phyloP scores from a whole-genome alignment of 2,329 filamentous ascomycete species.

The Exophiala dermatitidis region DNA sequence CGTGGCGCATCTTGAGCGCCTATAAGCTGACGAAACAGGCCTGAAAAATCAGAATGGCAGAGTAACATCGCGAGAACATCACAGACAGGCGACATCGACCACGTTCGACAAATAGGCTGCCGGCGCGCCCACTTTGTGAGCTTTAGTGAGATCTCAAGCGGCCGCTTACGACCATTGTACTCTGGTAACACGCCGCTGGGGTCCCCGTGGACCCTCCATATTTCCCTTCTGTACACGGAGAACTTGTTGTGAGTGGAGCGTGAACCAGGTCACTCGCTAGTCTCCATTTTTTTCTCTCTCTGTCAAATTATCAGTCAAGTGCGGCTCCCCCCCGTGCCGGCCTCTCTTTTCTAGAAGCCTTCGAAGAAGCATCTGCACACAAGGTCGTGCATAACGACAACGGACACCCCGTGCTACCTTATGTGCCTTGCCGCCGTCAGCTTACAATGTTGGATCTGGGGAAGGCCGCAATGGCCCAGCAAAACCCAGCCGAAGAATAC shows the following conservation, averaged over 20 bases:
- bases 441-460: too few relatives aligned
- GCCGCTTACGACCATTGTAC: too few relatives aligned
- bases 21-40: too few relatives aligned
- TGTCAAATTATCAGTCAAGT: not conserved
- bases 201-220: too few relatives aligned
- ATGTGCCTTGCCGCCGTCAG: too few relatives aligned
- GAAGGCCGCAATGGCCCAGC: too few relatives aligned
- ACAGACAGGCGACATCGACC: not conserved
- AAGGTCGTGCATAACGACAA: too few relatives aligned
- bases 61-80: not conserved
- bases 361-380: not conserved
- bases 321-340: not conserved
- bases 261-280: not conserved
- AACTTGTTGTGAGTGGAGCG: not conserved
- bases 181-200: too few relatives aligned
- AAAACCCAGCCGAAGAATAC: too few relatives aligned
- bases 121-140: too few relatives aligned
- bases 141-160: not conserved
- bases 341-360: not conserved
- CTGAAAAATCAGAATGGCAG: not conserved
- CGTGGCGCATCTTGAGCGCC: too few relatives aligned
- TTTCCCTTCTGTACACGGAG: not conserved
- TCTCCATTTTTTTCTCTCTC: not conserved
- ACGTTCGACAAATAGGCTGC: not conserved
- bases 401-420: too few relatives aligned